These are phyloP conservation scores for Teunomyces funiuensis DNA, from an alignment of 805 yeast genomes.

Conservation along the genomic window DNA sequence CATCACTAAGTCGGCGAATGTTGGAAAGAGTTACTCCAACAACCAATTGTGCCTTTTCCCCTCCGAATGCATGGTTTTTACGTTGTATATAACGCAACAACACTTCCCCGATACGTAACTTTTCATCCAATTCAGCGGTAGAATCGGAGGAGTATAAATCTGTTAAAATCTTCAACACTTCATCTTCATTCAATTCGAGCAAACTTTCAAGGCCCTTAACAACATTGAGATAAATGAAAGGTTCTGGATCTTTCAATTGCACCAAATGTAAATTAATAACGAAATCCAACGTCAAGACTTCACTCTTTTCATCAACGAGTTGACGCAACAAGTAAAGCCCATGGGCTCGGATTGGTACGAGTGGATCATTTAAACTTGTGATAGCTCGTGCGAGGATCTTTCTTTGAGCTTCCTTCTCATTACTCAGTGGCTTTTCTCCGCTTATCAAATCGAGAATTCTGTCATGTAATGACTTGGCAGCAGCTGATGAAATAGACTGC, in stretches of 20 bases:
- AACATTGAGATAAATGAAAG: constrained; percentile 81
- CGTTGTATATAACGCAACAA: constrained; percentile 56
- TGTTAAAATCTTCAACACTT: constrained; percentile 38
- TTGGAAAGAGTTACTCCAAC: constrained; percentile 43
- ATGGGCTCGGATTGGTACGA: constrained; percentile 83
- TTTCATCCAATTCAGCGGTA: constrained; percentile 52
- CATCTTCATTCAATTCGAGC: constrained; percentile 42
- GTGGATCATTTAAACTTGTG: constrained; percentile 67
- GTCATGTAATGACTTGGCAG: constrained; percentile 26
- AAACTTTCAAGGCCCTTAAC: constrained; percentile 74
- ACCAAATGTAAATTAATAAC: constrained; percentile 61
- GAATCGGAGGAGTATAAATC: constrained; percentile 37
- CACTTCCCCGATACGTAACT: constrained; percentile 83
- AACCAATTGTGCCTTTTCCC: constrained; percentile 42
- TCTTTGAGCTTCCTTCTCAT: constrained; percentile 33
- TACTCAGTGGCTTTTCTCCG: constrained; percentile 22
- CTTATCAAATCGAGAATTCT: constrained; percentile 30
- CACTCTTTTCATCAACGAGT: constrained; percentile 50
- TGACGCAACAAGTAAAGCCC: constrained; percentile 68
- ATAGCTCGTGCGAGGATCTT: constrained; percentile 58
- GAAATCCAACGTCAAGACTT: constrained; percentile 49
- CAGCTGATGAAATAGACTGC: constrained; percentile 7
- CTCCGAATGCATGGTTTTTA: constrained; percentile 49
- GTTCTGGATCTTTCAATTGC: constrained; percentile 76
- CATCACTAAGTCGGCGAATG: constrained; percentile 27